Conservation (phyloP, 805 yeast genomes). For the Saitoella complicata region DNA sequence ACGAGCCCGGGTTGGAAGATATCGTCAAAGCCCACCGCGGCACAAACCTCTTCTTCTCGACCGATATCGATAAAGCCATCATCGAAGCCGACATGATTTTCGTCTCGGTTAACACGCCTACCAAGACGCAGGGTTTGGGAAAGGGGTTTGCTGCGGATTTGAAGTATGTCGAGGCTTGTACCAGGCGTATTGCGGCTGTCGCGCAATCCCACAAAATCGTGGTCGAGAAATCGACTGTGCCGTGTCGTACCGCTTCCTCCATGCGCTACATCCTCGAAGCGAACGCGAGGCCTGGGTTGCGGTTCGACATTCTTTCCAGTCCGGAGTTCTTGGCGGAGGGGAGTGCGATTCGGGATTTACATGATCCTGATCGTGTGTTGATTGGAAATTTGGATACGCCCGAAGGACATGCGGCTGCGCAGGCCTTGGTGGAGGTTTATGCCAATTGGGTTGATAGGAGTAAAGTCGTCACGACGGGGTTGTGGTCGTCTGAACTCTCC, state of each 20-base stretch:
- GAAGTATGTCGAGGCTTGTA: constrained; percentile 18
- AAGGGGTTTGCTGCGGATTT: constrained; percentile 19
- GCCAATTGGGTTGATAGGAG: constrained; percentile 18
- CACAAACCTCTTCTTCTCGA: constrained; percentile 18
- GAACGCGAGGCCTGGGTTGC: constrained; percentile 18
- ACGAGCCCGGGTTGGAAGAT: constrained; percentile 20
- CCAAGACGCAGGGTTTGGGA: constrained; percentile 19
- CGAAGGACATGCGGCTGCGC: constrained; percentile 17
- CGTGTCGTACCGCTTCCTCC: constrained; percentile 19
- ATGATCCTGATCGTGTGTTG: constrained; percentile 18
- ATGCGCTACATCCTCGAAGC: constrained; percentile 18
- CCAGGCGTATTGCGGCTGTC: constrained; percentile 18
- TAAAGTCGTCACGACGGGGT: constrained; percentile 18
- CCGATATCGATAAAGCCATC: constrained; percentile 18
- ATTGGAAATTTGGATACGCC: constrained; percentile 18
- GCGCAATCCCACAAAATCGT: constrained; percentile 18
- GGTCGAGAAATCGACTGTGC: constrained; percentile 20
- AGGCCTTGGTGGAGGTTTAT: constrained; percentile 18
- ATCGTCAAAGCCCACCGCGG: constrained; percentile 16
- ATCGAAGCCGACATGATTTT: constrained; percentile 18
- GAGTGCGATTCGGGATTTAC: constrained; percentile 17
- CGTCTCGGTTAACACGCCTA: constrained; percentile 20
- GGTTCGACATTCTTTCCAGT: constrained; percentile 19
- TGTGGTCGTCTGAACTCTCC: constrained; percentile 20
- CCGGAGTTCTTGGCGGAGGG: constrained; percentile 21